Evolutionary conservation across 441 rosid species (phyloP), one percentile per base, ranked within the genome.

Genomic region (Jatropha podagrica): DNA sequence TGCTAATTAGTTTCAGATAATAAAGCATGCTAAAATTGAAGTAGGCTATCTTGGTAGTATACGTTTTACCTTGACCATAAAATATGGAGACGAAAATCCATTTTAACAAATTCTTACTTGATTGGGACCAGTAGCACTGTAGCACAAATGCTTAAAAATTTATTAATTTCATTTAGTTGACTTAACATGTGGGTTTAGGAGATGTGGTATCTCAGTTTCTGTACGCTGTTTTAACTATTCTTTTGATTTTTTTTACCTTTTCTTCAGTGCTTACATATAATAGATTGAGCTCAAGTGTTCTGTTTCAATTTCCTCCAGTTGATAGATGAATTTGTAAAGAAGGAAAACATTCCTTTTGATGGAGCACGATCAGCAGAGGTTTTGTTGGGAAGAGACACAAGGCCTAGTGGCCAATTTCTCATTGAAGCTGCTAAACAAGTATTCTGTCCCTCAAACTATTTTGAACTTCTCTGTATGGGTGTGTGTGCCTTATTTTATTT

Each of bases 351-450:
- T 67, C 32, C 23, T 14, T 80, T 92, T 55, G 84, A 76, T 79
- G 92, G 95, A 80, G 68, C 41, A 14, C 58, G 72, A 63, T 52
- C 85, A 2, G 89, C 90, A 32, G 90, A 89, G 87, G 77, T 95
- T 37, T 82, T 87, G 82, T 65, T 95, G 81, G 99, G 93, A 55
- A 92, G 99, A 77, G 98, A 95, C 81, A 93, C 95, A 46, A 86
- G 99, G 80, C 98, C 98, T 60, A 95, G 98, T 74, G 99, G 99
- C 41, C 94, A 86, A 75, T 82, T 84, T 65, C 98, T 95, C 66
- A 93, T 92, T 65, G 88, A 87, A 84, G 97, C 90, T 79, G 96
- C 95, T 52, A 88, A 86, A 81, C 83, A 88, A 56, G 97, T 92
- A 81, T 71, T 38, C 2, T 14, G 7, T 71, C 61, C 27, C 20